A percentile compares a stretch with the other conserved stretches of the same genome.
Evolutionary conservation across 805 yeast species (phyloP).

Genomic region (Pichia occidentalis): DNA sequence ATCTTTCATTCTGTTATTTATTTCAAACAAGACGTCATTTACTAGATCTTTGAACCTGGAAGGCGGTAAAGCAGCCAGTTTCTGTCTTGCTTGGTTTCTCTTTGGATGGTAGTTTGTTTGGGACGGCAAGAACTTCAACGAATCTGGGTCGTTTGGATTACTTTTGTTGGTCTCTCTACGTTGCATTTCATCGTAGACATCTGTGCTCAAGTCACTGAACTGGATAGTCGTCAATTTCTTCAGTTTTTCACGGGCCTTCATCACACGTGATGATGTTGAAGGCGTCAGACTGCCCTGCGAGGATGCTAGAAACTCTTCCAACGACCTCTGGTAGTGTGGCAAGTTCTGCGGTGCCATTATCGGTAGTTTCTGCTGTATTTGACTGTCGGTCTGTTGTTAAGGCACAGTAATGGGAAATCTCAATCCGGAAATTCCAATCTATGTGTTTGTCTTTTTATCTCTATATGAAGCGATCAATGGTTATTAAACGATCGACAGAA

Average conservation of each 20-base stretch:
- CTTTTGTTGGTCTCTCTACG: conserved; percentile 48
- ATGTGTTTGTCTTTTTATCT: too few species aligned
- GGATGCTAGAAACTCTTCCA: conserved; percentile 44
- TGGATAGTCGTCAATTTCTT: conserved; percentile 75
- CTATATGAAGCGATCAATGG: too few species aligned
- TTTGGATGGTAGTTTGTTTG: conserved; percentile 78
- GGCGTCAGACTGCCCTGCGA: conserved; percentile 41
- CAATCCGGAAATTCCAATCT: too few species aligned
- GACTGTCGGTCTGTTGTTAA: too few species aligned
- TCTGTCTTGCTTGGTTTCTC: conserved; percentile 92
- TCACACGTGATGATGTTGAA: conserved; percentile 52
- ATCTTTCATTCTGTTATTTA: conserved; percentile 44
- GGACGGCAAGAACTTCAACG: conserved; percentile 56
- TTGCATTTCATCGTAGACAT: conserved; percentile 86
- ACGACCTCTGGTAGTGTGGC: conserved; percentile 26
- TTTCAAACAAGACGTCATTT: conserved; percentile 81
- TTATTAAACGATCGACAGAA: too few species aligned
- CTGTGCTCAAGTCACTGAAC: conserved; percentile 85
- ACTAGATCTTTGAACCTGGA: conserved; percentile 83
- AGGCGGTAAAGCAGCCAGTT: conserved; percentile 76
- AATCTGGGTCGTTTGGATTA: conserved; percentile 49
- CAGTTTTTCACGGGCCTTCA: conserved; percentile 79
- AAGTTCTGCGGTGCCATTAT: conserved; percentile 11
- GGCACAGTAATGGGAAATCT: too few species aligned
- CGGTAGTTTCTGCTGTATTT: not conserved